Conservation (phyloP, 2,329 filamentous ascomycete species). For the Aspergillus sp. region DNA sequence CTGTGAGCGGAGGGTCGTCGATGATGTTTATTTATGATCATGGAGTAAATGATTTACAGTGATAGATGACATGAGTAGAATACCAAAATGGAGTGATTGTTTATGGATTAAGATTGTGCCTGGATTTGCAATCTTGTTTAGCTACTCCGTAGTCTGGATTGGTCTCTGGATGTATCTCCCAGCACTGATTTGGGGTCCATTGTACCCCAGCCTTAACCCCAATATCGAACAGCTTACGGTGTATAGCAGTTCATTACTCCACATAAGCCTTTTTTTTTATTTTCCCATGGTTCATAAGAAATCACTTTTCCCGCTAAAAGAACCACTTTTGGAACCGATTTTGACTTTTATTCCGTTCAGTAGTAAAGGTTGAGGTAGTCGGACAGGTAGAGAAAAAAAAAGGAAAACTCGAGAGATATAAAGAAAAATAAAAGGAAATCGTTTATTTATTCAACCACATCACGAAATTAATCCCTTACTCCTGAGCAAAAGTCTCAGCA, state of each 20-base stretch:
- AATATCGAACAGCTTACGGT: too few species aligned
- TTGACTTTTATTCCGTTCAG: constrained; percentile 30
- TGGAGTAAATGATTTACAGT: constrained; percentile 10
- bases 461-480: constrained; percentile 34
- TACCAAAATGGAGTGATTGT: constrained; percentile 1
- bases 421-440: not conserved
- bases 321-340: not conserved
- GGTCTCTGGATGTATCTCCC: too few species aligned
- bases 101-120: not conserved
- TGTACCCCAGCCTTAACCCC: too few species aligned
- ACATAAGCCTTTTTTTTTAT: not conserved
- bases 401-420: not conserved
- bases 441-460: constrained; percentile 10
- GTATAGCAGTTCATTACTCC: too few species aligned
- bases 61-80: constrained; percentile 18
- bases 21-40: not conserved
- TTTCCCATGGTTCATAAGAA: constrained; percentile 9
- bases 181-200: too few species aligned
- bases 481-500: constrained; percentile 40
- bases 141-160: too few species aligned
- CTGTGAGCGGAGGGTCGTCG: constrained; percentile 46
- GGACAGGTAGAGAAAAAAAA: constrained; percentile 16
- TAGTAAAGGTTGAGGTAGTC: constrained; percentile 18
- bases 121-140: too few species aligned
- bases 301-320: not conserved